phyloP scores from a whole-genome alignment of 768 basidiomycete species.

The Phallus indusiatus region DNA sequence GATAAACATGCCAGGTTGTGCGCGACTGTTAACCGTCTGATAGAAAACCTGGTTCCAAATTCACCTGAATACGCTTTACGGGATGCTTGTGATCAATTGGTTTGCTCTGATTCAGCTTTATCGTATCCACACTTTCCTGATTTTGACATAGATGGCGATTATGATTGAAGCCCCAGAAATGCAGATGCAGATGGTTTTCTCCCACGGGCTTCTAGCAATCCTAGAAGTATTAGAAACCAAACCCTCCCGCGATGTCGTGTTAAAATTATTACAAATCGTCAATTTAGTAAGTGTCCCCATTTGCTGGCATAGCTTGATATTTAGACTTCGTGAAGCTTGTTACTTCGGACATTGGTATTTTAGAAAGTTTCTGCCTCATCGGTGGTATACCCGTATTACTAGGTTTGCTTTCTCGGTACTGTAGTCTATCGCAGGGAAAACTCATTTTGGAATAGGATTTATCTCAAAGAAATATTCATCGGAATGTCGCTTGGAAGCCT shows the following conservation, averaged over 20 bases:
- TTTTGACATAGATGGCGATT: conserved; percentile 49
- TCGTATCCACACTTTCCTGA: background rate
- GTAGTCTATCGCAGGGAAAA: background rate
- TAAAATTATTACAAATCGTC: conserved; percentile 80
- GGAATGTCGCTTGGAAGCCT: conserved; percentile 91
- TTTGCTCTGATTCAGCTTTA: conserved; percentile 28
- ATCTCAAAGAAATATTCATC: conserved; percentile 91
- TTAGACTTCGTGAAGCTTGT: conserved; percentile 27
- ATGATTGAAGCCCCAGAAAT: conserved; percentile 77
- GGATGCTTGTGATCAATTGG: conserved; percentile 82
- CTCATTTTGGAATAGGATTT: conserved; percentile 45
- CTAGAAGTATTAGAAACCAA: conserved; percentile 87
- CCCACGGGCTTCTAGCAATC: conserved; percentile 92
- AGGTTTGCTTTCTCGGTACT: conserved; percentile 36
- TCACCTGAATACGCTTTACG: conserved; percentile 76
- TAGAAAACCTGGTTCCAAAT: conserved; percentile 77
- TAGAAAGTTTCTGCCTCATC: conserved; percentile 94
- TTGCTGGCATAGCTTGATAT: background rate
- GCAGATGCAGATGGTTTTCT: conserved; percentile 78
- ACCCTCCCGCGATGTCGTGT: conserved; percentile 75
- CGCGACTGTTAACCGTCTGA: conserved; percentile 69
- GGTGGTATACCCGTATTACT: conserved; percentile 96
- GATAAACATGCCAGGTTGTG: conserved; percentile 90
- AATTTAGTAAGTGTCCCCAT: conserved; percentile 54
- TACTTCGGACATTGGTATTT: conserved; percentile 62